Conservation (phyloP, 768 basidiomycete species). For the Boletellus ananiceps region DNA sequence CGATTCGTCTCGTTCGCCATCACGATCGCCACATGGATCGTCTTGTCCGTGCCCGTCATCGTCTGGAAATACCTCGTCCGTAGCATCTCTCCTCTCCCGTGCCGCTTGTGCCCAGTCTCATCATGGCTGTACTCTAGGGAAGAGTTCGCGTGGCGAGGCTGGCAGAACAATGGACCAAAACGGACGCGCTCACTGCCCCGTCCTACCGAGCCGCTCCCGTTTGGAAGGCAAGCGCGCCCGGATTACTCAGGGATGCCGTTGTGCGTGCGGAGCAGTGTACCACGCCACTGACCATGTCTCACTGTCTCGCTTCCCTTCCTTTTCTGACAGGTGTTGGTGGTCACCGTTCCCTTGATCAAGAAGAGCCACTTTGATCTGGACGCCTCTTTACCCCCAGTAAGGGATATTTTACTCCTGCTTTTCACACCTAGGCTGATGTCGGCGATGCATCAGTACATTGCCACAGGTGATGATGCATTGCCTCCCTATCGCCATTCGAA, state of each 20-base stretch:
- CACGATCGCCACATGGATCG: constrained; percentile 34
- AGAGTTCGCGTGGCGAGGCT: constrained; percentile 36
- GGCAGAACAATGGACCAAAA: constrained; percentile 36
- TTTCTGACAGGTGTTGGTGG: constrained; percentile 32
- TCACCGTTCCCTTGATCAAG: constrained; percentile 34
- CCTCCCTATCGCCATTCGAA: constrained; percentile 30
- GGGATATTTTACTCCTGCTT: background rate
- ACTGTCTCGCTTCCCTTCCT: background rate
- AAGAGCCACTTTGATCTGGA: constrained; percentile 38
- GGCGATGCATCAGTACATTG: constrained; percentile 34
- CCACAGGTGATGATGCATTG: constrained; percentile 32
- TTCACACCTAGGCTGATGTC: background rate
- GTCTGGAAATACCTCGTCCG: constrained; percentile 45
- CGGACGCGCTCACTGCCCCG: constrained; percentile 32
- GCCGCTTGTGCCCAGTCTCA: background rate
- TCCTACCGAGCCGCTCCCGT: constrained; percentile 28
- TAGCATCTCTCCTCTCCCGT: background rate
- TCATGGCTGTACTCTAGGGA: constrained; percentile 32
- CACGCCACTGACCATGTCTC: background rate
- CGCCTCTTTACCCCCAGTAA: constrained; percentile 41
- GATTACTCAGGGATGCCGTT: constrained; percentile 34
- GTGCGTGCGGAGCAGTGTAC: constrained; percentile 26
- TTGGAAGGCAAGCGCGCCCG: constrained; percentile 42
- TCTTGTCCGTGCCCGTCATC: constrained; percentile 40
- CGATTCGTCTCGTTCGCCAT: constrained; percentile 35